phyloP scores from a whole-genome alignment of 345 rosid species.

The Theobroma cacao region DNA sequence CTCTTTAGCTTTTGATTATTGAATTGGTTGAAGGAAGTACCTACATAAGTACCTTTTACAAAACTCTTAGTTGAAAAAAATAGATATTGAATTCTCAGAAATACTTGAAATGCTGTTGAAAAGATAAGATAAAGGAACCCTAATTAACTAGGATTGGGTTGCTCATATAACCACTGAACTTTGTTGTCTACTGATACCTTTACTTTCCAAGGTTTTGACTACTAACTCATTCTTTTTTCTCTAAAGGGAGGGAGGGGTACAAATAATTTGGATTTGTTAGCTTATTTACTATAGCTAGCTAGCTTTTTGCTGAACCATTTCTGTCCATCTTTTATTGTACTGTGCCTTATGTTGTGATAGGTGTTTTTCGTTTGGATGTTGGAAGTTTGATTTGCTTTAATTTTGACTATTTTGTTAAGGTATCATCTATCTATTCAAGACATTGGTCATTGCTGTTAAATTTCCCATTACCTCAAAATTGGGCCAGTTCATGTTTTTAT shows the following conservation, averaged over 20 bases:
- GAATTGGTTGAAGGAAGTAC: neutral
- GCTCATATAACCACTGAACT: neutral
- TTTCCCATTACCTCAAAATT: neutral
- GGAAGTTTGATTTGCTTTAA: neutral
- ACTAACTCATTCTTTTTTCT: neutral
- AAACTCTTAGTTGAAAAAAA: neutral
- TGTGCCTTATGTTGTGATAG: neutral
- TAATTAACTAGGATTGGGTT: neutral
- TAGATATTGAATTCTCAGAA: neutral
- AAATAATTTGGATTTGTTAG: neutral
- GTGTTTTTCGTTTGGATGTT: neutral
- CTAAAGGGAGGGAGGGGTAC: neutral
- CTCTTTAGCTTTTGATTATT: conserved; percentile 14
- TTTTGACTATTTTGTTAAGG: neutral
- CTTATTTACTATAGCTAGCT: neutral
- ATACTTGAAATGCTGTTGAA: neutral
- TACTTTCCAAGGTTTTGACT: neutral
- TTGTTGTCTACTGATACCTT: neutral
- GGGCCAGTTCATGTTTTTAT: neutral
- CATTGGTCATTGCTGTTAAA: neutral
- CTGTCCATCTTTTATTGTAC: neutral
- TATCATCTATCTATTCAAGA: neutral
- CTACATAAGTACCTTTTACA: neutral
- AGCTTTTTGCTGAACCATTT: neutral
- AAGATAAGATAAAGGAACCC: neutral